phyloP scores from a whole-genome alignment of 306 rosid genomes.

The Acmispon strigosus region DNA sequence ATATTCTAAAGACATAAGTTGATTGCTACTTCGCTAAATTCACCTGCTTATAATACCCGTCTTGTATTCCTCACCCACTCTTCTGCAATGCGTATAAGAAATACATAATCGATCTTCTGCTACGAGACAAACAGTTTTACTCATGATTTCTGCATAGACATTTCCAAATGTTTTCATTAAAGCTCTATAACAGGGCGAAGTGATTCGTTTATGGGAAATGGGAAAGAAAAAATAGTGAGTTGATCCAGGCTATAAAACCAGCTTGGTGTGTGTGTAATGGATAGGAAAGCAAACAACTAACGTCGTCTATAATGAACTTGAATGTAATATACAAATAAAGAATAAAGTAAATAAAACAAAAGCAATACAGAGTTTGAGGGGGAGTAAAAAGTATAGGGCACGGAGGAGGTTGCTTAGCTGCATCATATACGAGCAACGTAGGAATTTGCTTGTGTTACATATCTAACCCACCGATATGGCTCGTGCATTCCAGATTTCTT shows the following conservation, averaged over 20 bases:
- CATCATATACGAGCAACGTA: slow-evolving; percentile 73
- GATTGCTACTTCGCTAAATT: too few species aligned
- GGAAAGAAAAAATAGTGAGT: not conserved
- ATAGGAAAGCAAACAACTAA: slow-evolving; percentile 14
- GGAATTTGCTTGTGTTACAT: slow-evolving; percentile 72
- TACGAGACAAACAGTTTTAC: not conserved
- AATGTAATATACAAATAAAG: slow-evolving; percentile 35
- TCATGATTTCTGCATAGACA: not conserved
- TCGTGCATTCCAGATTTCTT: slow-evolving; percentile 60
- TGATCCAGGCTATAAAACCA: not conserved
- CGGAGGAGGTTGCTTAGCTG: not conserved
- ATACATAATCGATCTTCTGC: too few species aligned
- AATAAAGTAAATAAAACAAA: slow-evolving; percentile 24
- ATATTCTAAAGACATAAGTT: too few species aligned
- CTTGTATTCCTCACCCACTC: too few species aligned
- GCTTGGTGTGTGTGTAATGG: not conserved
- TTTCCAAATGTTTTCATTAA: not conserved
- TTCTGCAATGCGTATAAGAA: too few species aligned
- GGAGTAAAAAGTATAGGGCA: not conserved
- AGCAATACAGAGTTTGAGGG: not conserved
- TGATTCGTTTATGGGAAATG: not conserved
- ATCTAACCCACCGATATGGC: slow-evolving; percentile 89
- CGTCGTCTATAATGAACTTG: slow-evolving; percentile 4
- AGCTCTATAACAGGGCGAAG: not conserved
- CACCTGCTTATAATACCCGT: too few species aligned